These are phyloP conservation scores for Musa beccarii DNA, from an alignment of 176 grass and related monocot species.

Conservation along the genomic window DNA sequence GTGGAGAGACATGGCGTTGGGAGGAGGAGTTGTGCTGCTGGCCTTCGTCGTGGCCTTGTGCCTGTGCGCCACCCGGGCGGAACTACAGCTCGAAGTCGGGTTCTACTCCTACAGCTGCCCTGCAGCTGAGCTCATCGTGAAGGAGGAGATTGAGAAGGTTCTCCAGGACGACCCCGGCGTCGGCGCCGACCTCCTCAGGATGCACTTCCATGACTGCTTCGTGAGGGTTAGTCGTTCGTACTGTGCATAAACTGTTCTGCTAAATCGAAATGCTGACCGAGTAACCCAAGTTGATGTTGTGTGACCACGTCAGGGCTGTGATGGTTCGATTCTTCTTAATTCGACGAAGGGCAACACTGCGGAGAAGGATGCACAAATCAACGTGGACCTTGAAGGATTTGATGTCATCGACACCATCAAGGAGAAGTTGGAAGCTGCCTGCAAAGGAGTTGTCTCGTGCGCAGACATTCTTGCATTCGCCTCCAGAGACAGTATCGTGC, in stretches of 20 bases:
- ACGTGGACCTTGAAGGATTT: background rate
- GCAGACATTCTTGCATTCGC: slow-evolving; percentile 16
- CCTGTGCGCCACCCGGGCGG: background rate
- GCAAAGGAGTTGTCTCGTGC: slow-evolving; percentile 8
- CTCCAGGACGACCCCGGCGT: background rate
- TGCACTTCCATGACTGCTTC: slow-evolving; percentile 21
- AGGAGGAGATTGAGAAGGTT: background rate
- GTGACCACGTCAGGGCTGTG: slow-evolving; percentile 2
- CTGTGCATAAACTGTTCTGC: background rate
- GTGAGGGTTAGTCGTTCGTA: background rate
- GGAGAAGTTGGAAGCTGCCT: background rate
- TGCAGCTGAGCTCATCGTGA: slow-evolving; percentile 8
- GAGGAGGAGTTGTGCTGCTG: background rate
- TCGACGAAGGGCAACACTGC: background rate
- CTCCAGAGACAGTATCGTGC: background rate
- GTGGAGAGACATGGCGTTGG: background rate
- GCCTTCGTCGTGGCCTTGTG: background rate
- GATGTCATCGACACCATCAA: slow-evolving; percentile 17
- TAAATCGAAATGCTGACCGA: background rate
- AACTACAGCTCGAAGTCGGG: background rate
- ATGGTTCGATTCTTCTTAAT: slow-evolving; percentile 8
- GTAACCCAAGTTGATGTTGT: background rate
- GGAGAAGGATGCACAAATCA: slow-evolving; percentile 7
- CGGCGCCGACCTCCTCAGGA: background rate
- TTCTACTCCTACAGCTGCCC: slow-evolving; percentile 7